phyloP scores from a whole-genome alignment of 1,284 basidiomycete genomes.

The Calocybe gambosa region DNA sequence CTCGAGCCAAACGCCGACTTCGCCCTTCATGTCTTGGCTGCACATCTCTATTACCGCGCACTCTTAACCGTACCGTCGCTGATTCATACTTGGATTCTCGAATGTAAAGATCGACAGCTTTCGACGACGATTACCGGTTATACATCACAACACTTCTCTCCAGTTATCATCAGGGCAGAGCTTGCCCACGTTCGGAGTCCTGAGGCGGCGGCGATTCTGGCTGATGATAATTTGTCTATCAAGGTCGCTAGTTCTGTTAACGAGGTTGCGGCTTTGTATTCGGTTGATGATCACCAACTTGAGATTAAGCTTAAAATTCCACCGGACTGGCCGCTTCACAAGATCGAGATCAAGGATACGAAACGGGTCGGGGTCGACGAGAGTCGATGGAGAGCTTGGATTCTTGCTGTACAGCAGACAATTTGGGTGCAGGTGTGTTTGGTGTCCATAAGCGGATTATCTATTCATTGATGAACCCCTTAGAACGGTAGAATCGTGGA shows the following conservation, averaged over 20 bases:
- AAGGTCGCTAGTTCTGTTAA: slow-evolving; percentile 67
- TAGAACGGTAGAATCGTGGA: slow-evolving; percentile 92
- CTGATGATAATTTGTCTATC: slow-evolving; percentile 78
- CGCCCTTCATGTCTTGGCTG: slow-evolving; percentile 69
- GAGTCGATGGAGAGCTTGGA: slow-evolving; percentile 90
- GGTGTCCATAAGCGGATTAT: not conserved
- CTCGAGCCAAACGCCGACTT: slow-evolving; percentile 53
- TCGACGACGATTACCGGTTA: slow-evolving; percentile 71
- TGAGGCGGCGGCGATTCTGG: slow-evolving; percentile 55
- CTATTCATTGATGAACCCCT: not conserved
- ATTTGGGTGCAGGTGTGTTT: slow-evolving; percentile 74
- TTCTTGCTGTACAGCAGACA: slow-evolving; percentile 89
- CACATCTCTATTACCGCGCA: slow-evolving; percentile 85
- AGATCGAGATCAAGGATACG: slow-evolving; percentile 84
- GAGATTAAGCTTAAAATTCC: slow-evolving; percentile 90
- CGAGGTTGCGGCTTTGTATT: slow-evolving; percentile 78
- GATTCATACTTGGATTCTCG: slow-evolving; percentile 80
- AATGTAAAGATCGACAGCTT: slow-evolving; percentile 87
- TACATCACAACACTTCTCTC: slow-evolving; percentile 87
- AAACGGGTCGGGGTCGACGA: slow-evolving; percentile 87
- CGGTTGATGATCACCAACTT: slow-evolving; percentile 91
- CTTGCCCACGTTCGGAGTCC: slow-evolving; percentile 72
- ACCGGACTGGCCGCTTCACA: slow-evolving; percentile 85
- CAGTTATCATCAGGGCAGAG: slow-evolving; percentile 82
- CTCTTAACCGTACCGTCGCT: slow-evolving; percentile 79